phyloP scores from a whole-genome alignment of 768 basidiomycete species.

The Saitozyma podzolica region DNA sequence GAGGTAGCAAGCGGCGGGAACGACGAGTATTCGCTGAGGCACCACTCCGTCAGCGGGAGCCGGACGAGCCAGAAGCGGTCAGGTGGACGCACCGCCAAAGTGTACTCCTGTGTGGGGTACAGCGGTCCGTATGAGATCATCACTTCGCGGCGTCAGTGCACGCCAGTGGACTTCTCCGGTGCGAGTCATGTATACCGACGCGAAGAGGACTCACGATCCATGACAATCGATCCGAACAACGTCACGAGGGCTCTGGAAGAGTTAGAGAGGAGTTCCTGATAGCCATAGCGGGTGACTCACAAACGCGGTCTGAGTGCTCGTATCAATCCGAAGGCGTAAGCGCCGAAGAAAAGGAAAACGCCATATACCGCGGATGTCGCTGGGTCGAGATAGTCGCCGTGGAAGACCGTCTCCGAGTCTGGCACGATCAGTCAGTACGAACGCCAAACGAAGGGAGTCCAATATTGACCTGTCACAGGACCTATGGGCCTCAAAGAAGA shows the following conservation, averaged over 20 bases:
- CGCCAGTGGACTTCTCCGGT: not conserved
- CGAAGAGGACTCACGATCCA: not conserved
- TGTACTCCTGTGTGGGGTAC: conserved; percentile 58
- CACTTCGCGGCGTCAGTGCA: conserved; percentile 14
- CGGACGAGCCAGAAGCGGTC: not conserved
- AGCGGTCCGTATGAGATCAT: conserved; percentile 57
- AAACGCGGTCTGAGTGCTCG: conserved; percentile 59
- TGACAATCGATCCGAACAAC: not conserved
- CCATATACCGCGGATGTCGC: conserved; percentile 58
- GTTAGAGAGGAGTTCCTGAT: too few relatives aligned
- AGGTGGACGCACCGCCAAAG: conserved; percentile 48
- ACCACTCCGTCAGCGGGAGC: not conserved
- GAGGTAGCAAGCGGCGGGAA: conserved; percentile 58
- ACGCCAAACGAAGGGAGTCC: not conserved
- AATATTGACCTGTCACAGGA: conserved; percentile 12
- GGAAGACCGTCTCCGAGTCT: conserved; percentile 56
- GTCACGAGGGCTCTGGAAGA: too few relatives aligned
- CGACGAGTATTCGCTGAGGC: conserved; percentile 49
- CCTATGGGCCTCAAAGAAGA: conserved; percentile 46
- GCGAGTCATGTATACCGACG: not conserved
- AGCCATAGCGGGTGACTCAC: conserved; percentile 11
- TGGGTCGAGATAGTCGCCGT: conserved; percentile 59
- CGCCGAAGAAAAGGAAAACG: conserved; percentile 58
- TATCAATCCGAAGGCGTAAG: conserved; percentile 57
- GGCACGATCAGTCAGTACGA: not conserved